phyloP scores from a whole-genome alignment of 169 alveolate species.

The Babesia sp. region DNA sequence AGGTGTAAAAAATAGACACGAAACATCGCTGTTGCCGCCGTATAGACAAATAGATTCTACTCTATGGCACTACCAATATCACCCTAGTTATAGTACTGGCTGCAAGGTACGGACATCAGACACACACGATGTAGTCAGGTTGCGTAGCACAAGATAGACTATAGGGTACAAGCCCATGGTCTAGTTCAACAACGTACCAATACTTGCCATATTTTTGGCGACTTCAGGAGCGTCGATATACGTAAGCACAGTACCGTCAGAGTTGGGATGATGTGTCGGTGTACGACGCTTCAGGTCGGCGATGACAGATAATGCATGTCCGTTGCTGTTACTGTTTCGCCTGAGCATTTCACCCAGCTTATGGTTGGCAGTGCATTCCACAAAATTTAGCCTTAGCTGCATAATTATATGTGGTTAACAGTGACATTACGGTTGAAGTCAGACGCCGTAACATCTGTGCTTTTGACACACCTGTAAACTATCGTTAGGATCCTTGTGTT shows the following conservation, averaged over 20 bases:
- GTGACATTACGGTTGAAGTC: neutral
- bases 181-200: constrained; percentile 31
- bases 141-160: no score
- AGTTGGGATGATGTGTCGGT: constrained; percentile 56
- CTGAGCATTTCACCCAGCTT: constrained; percentile 78
- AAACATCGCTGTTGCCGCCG: no score
- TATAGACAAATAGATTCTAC: no score
- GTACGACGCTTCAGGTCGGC: constrained; percentile 78
- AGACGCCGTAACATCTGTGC: neutral
- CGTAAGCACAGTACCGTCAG: constrained; percentile 32
- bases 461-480: constrained; percentile 42
- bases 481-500: constrained; percentile 47
- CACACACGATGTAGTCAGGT: no score
- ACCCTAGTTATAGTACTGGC: no score
- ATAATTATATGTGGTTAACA: constrained; percentile 34
- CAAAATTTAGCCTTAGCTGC: constrained; percentile 70
- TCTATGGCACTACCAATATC: constrained; percentile 6
- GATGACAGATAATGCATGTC: constrained; percentile 71
- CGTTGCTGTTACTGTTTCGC: constrained; percentile 57
- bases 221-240: constrained; percentile 62
- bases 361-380: constrained; percentile 74
- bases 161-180: no score
- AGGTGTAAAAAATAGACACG: no score
- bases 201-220: constrained; percentile 56
- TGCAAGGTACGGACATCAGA: no score